Evolutionary conservation across 2,329 filamentous ascomycete genomes (phyloP).

Genomic region (Epichloe scottii): DNA sequence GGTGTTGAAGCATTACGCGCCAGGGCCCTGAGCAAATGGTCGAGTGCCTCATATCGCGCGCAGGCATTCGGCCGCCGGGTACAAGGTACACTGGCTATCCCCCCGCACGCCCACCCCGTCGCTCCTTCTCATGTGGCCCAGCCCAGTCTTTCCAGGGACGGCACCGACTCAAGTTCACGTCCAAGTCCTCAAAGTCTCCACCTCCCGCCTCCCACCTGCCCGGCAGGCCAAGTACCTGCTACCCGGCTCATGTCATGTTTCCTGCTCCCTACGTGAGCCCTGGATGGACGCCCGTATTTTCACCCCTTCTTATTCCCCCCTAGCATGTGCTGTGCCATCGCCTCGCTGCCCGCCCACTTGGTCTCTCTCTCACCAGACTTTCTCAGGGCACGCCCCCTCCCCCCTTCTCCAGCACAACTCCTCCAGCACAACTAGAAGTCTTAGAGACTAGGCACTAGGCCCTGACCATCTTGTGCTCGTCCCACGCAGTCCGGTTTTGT

Average conservation of each 20-base stretch:
- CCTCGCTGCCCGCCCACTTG: conserved; percentile 4
- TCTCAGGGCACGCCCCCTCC: neutral
- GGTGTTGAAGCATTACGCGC: too few relatives aligned
- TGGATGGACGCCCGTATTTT: neutral
- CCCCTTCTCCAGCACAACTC: neutral
- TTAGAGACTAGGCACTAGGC: conserved; percentile 6
- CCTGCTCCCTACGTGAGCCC: neutral
- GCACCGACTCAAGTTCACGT: neutral
- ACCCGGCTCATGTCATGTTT: neutral
- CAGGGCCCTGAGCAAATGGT: too few relatives aligned
- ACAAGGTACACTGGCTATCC: too few relatives aligned
- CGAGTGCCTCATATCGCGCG: too few relatives aligned
- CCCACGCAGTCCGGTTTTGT: conserved; percentile 10
- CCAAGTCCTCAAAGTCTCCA: neutral
- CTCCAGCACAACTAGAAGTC: neutral
- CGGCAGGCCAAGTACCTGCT: neutral
- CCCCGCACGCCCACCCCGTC: neutral
- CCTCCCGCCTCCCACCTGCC: neutral
- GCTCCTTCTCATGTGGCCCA: neutral
- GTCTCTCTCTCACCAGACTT: neutral
- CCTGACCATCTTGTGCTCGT: conserved; percentile 10
- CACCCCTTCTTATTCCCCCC: neutral
- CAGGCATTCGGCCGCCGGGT: too few relatives aligned
- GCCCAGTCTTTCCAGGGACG: neutral
- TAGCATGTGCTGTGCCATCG: neutral